These are phyloP conservation scores for Taphrina flavorubra DNA, from an alignment of 1,139 yeast genomes.

Conservation along the genomic window DNA sequence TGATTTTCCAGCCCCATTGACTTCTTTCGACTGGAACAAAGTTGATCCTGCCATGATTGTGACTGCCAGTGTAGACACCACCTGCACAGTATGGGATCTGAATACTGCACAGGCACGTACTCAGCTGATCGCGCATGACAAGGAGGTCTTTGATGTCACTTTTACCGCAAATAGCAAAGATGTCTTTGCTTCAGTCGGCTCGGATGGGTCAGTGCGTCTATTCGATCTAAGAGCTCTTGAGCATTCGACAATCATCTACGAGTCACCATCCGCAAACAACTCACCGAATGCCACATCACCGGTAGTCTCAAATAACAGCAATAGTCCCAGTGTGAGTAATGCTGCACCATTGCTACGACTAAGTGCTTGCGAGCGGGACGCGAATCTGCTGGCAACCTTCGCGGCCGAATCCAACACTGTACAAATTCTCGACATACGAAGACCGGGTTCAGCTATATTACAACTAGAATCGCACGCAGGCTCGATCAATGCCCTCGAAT, in stretches of 20 bases:
- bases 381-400: constrained; percentile 80
- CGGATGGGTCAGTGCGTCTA: constrained; percentile 91
- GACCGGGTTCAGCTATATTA: constrained; percentile 81
- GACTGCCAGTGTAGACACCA: constrained; percentile 90
- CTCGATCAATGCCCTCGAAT: constrained; percentile 71
- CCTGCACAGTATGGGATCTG: constrained; percentile 96
- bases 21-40: constrained; percentile 92
- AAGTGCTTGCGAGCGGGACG: constrained; percentile 77
- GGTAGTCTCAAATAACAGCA: not conserved
- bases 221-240: constrained; percentile 88
- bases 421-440: constrained; percentile 78
- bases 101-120: constrained; percentile 80
- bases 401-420: constrained; percentile 73
- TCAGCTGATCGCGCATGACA: constrained; percentile 93
- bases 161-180: constrained; percentile 77
- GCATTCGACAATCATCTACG: constrained; percentile 93
- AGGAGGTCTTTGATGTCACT: constrained; percentile 91
- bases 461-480: constrained; percentile 71
- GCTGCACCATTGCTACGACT: constrained; percentile 73
- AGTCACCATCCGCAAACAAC: constrained; percentile 49
- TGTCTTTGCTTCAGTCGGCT: constrained; percentile 90
- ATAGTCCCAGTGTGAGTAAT: constrained; percentile 7
- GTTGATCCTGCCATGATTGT: constrained; percentile 73
- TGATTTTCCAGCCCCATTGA: constrained; percentile 62
- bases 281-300: constrained; percentile 15